A percentile compares a stretch with the other conserved stretches of the same genome.
Evolutionary conservation across 768 basidiomycete species (phyloP).

Genomic region (Mrakia hoshinonis): DNA sequence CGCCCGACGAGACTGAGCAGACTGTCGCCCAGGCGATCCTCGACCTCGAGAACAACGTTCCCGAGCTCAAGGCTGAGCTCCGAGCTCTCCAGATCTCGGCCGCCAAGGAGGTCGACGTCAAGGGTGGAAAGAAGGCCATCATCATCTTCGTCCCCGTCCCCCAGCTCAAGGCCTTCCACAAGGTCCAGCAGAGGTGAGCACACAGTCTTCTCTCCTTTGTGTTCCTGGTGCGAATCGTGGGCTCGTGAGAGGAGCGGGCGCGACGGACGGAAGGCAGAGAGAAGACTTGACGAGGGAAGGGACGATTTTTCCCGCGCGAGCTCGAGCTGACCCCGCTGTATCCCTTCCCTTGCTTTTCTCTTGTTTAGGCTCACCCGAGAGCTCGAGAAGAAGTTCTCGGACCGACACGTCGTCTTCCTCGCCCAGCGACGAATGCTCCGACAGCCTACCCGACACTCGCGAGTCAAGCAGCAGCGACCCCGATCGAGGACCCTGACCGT

Average conservation of each 20-base stretch:
- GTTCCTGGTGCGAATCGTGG: background rate
- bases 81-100: constrained; percentile 93
- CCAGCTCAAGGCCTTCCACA: constrained; percentile 96
- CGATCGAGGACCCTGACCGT: constrained; percentile 91
- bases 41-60: constrained; percentile 96
- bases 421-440: constrained; percentile 97
- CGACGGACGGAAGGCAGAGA: background rate
- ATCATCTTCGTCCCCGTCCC: constrained; percentile 97
- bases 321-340: no score
- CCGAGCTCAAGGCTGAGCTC: constrained; percentile 95
- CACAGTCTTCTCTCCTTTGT: background rate
- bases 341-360: background rate
- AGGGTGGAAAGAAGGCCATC: constrained; percentile 98
- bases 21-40: constrained; percentile 64
- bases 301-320: background rate
- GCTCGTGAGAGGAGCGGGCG: background rate
- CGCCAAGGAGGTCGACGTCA: constrained; percentile 96
- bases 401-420: constrained; percentile 97
- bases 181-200: constrained; percentile 82
- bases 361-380: constrained; percentile 82
- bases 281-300: background rate
- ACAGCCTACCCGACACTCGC: constrained; percentile 89
- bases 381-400: constrained; percentile 99
- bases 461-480: constrained; percentile 90
- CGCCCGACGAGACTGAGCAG: constrained; percentile 29